Percentiles rank a stretch among this genome's conserved stretches.
These are phyloP conservation scores for Cystobasidium pallidum DNA, from an alignment of 1,284 basidiomycete species.

Conservation along the genomic window DNA sequence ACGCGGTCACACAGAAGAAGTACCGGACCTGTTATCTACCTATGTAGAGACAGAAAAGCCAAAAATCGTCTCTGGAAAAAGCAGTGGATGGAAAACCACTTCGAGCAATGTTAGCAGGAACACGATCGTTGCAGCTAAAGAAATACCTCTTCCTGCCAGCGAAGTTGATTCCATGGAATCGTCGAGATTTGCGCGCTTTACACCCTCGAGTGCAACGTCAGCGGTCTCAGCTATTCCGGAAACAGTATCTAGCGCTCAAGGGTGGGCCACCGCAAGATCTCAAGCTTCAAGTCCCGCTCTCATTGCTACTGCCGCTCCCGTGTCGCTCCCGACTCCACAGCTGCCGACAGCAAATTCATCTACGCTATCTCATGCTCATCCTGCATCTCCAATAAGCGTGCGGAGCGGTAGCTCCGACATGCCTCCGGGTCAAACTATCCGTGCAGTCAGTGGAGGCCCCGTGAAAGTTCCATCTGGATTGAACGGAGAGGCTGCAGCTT, in stretches of 20 bases:
- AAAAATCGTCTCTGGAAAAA: neutral
- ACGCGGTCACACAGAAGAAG: conserved; percentile 4
- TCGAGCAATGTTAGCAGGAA: conserved; percentile 18
- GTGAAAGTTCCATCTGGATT: neutral
- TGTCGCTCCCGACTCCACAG: neutral
- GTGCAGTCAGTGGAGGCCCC: conserved; percentile 15
- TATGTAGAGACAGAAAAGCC: neutral
- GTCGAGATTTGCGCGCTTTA: neutral
- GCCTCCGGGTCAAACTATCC: neutral
- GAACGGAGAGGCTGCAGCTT: neutral
- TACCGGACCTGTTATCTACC: conserved; percentile 4
- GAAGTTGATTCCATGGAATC: neutral
- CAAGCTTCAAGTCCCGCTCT: conserved; percentile 1
- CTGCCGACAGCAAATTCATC: neutral
- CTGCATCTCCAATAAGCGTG: neutral
- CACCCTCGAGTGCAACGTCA: neutral
- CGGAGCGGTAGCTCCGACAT: neutral
- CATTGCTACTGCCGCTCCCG: neutral
- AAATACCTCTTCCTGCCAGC: conserved; percentile 3
- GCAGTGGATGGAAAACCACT: conserved; percentile 15
- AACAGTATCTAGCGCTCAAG: neutral
- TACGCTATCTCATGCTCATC: neutral
- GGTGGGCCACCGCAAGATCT: neutral
- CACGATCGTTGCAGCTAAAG: neutral
- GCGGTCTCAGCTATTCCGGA: neutral